These are phyloP conservation scores for Fusarium nygamai DNA, from an alignment of 2,329 filamentous ascomycete species.

Conservation along the genomic window DNA sequence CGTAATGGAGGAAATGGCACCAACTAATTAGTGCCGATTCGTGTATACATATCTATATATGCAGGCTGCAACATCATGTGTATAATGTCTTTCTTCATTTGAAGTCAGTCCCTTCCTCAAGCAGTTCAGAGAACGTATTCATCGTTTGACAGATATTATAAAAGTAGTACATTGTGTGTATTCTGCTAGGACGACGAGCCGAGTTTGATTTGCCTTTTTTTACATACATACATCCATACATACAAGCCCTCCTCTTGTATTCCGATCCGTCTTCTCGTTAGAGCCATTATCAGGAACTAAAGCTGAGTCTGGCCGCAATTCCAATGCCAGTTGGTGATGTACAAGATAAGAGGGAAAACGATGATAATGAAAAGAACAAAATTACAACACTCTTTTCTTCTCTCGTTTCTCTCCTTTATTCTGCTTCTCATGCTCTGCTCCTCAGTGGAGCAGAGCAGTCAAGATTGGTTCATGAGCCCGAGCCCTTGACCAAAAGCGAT, in stretches of 20 bases:
- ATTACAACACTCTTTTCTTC: constrained; percentile 38
- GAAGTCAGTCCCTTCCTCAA: not conserved
- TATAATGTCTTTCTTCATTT: not conserved
- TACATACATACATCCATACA: constrained; percentile 31
- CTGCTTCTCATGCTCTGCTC: constrained; percentile 3
- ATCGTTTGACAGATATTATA: not conserved
- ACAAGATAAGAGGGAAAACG: constrained; percentile 37
- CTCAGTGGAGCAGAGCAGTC: constrained; percentile 21
- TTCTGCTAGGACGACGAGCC: constrained; percentile 43
- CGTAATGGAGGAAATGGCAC: not conserved
- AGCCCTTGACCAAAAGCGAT: constrained; percentile 21
- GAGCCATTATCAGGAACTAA: constrained; percentile 31
- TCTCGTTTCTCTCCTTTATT: constrained; percentile 18
- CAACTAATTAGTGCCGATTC: not conserved
- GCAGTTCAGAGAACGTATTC: not conserved
- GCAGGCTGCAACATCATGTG: not conserved
- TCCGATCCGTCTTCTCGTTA: constrained; percentile 28
- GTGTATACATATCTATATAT: not conserved
- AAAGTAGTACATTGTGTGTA: constrained; percentile 41
- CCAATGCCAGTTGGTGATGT: constrained; percentile 43
- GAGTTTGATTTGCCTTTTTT: constrained; percentile 40
- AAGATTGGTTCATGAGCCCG: constrained; percentile 21
- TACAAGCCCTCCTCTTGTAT: constrained; percentile 38
- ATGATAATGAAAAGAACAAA: constrained; percentile 26
- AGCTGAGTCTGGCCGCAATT: constrained; percentile 36